These are phyloP conservation scores for Solanum piurae DNA, from an alignment of 257 asterid species.

Conservation along the genomic window DNA sequence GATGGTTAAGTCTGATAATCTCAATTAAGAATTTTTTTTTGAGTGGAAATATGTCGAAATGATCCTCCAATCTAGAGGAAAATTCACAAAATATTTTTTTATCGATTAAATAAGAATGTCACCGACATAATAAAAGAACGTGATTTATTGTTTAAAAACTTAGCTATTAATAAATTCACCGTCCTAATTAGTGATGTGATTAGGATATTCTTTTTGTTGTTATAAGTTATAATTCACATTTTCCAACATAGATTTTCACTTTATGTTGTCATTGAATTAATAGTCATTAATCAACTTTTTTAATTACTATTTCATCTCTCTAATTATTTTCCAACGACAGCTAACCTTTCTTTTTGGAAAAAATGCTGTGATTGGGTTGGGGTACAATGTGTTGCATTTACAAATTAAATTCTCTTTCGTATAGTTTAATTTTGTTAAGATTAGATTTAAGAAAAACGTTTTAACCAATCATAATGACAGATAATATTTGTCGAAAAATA, in stretches of 20 bases:
- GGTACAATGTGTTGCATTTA: background rate
- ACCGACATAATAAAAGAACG: background rate
- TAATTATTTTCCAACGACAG: background rate
- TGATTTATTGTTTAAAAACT: background rate
- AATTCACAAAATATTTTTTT: background rate
- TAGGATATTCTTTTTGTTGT: background rate
- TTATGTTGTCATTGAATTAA: background rate
- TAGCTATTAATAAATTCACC: background rate
- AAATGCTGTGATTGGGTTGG: background rate
- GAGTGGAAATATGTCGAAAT: background rate
- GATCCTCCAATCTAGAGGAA: background rate
- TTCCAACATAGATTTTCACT: background rate
- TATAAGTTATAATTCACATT: background rate
- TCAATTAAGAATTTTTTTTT: background rate
- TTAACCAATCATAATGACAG: background rate
- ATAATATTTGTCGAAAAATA: background rate
- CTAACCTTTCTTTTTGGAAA: background rate
- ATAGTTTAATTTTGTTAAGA: background rate
- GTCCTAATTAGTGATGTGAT: background rate
- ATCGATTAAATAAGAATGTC: background rate
- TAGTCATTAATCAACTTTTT: background rate
- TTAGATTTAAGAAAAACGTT: background rate
- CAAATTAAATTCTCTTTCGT: background rate
- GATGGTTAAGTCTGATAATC: background rate
- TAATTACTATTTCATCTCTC: background rate